phyloP scores from a whole-genome alignment of 345 rosid species.

The Gynandropsis gynandra region DNA sequence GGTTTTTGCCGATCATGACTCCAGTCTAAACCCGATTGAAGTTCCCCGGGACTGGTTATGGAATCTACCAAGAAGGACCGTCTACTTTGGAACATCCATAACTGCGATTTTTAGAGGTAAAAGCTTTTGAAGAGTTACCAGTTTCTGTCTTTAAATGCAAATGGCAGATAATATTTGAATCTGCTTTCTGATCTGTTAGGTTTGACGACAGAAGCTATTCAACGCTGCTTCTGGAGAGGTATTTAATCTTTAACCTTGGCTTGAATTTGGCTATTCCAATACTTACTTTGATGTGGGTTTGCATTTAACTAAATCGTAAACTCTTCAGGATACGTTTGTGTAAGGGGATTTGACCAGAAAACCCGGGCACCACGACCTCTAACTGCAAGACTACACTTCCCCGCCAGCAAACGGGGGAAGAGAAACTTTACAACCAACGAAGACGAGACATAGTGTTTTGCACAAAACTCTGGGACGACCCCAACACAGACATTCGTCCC shows the following conservation, averaged over 20 bases:
- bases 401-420: constrained; percentile 44
- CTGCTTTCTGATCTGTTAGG: constrained; percentile 34
- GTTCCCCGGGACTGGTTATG: constrained; percentile 63
- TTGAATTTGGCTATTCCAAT: too few species aligned
- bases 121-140: neutral
- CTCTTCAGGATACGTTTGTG: constrained; percentile 78
- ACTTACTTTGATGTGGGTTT: neutral
- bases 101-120: constrained; percentile 71
- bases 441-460: neutral
- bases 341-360: constrained; percentile 69
- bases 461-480: too few species aligned
- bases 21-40: constrained; percentile 61
- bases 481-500: too few species aligned
- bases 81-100: constrained; percentile 83
- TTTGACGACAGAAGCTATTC: constrained; percentile 59
- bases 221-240: constrained; percentile 82
- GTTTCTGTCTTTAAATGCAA: neutral
- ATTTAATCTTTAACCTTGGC: constrained; percentile 12
- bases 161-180: neutral
- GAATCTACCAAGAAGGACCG: constrained; percentile 54
- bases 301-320: neutral
- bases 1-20: constrained; percentile 90
- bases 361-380: constrained; percentile 53
- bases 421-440: neutral
- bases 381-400: constrained; percentile 59